These are phyloP conservation scores for Chlorokybus atmophyticus DNA, from an alignment of 139 green algal genomes.

Conservation along the genomic window DNA sequence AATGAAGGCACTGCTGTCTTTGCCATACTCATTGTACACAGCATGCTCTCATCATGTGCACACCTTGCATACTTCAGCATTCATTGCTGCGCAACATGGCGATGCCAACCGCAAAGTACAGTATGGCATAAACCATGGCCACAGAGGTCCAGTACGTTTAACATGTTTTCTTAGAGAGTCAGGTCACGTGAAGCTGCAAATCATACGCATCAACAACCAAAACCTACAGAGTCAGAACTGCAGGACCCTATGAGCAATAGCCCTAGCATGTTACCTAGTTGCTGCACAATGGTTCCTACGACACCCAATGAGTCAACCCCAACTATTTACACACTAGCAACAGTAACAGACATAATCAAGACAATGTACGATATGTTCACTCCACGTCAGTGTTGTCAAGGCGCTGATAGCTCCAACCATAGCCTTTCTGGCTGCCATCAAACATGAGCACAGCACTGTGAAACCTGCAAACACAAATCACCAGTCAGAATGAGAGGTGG, in stretches of 20 bases:
- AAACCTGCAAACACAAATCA: conserved; percentile 3
- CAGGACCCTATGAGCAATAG: background rate
- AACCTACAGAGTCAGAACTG: conserved; percentile 3
- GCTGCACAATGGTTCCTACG: background rate
- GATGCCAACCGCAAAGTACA: no score
- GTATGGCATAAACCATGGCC: no score
- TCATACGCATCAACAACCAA: no score
- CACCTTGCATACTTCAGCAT: no score
- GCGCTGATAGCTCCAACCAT: conserved; percentile 14
- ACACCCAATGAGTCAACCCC: background rate
- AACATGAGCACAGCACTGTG: conserved; percentile 18
- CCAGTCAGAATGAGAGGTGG: conserved; percentile 23
- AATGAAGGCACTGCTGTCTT: no score
- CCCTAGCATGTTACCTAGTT: background rate
- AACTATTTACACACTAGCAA: background rate
- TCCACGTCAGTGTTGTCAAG: background rate
- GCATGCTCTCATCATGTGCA: no score
- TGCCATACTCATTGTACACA: no score
- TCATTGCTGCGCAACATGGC: no score
- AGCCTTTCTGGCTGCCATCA: conserved; percentile 20
- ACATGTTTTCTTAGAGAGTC: no score
- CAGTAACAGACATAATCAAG: background rate
- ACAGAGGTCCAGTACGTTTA: no score
- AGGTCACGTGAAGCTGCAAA: no score
- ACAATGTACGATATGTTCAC: background rate